Evolutionary conservation across 2,329 filamentous ascomycete species (phyloP).

Genomic region (Colletotrichum brevisporum): DNA sequence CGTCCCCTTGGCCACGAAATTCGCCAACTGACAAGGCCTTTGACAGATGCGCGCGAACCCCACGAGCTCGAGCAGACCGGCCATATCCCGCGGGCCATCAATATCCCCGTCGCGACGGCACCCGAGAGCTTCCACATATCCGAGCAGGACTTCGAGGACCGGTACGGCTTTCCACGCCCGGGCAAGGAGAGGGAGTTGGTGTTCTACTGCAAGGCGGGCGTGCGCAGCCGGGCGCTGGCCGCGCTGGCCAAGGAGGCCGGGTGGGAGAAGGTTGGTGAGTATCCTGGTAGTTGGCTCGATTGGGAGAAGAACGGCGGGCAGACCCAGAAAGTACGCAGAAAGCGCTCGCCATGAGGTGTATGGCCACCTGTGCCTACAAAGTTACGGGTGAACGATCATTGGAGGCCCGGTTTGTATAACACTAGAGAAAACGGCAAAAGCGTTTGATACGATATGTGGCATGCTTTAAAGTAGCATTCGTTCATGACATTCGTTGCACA

Average conservation of each 20-base stretch:
- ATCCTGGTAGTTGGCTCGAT: conserved; percentile 83
- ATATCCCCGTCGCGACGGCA: conserved; percentile 83
- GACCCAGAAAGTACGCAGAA: conserved; percentile 55
- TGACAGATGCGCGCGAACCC: conserved; percentile 79
- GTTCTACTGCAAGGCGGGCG: conserved; percentile 95
- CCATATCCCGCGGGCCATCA: conserved; percentile 84
- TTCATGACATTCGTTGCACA: conserved; percentile 38
- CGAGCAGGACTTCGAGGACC: conserved; percentile 84
- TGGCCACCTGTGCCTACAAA: no score
- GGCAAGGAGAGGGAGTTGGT: conserved; percentile 71
- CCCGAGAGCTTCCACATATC: conserved; percentile 85
- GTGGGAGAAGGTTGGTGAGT: conserved; percentile 80
- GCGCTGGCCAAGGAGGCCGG: conserved; percentile 82
- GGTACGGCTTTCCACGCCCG: conserved; percentile 83
- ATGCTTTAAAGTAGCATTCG: neutral
- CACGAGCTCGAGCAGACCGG: conserved; percentile 74
- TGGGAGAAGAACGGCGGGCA: conserved; percentile 83
- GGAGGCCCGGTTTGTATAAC: neutral
- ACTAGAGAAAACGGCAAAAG: neutral
- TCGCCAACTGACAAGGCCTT: neutral
- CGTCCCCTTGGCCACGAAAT: neutral
- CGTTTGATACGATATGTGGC: neutral
- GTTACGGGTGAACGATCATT: neutral
- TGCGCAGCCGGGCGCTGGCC: conserved; percentile 84
- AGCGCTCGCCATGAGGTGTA: no score